Conservation (phyloP, 2,329 filamentous ascomycete species). For the Penicillium janthinellum region DNA sequence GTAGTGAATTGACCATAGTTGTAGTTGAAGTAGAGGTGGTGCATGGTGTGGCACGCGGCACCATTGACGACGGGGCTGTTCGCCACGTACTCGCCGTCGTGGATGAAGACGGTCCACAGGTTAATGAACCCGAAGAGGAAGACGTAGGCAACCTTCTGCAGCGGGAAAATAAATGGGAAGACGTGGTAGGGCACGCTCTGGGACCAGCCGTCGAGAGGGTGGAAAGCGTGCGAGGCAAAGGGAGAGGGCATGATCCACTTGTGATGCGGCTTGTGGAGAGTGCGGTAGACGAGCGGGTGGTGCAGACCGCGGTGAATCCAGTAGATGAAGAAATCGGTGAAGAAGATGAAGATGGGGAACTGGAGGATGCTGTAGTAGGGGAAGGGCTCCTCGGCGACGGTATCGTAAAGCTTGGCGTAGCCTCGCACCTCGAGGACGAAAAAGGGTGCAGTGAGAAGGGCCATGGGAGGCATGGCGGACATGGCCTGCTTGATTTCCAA, state of each 20-base stretch:
- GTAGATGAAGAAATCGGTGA: conserved; percentile 90
- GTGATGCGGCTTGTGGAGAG: conserved; percentile 94
- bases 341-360: conserved; percentile 83
- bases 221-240: conserved; percentile 90
- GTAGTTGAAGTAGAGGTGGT: conserved; percentile 85
- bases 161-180: conserved; percentile 88
- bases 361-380: conserved; percentile 77
- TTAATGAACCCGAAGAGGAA: conserved; percentile 89
- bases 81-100: conserved; percentile 92
- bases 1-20: conserved; percentile 97
- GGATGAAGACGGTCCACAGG: conserved; percentile 94
- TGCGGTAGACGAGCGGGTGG: conserved; percentile 79
- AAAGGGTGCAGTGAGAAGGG: conserved; percentile 75
- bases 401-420: conserved; percentile 84
- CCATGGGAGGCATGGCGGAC: conserved; percentile 77
- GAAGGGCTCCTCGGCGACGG: conserved; percentile 72
- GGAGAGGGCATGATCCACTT: conserved; percentile 99
- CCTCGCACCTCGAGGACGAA: conserved; percentile 84
- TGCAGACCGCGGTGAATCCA: conserved; percentile 87
- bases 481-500: conserved; percentile 83
- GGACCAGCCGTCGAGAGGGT: conserved; percentile 86
- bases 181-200: conserved; percentile 91
- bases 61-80: conserved; percentile 92
- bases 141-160: conserved; percentile 88
- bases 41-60: conserved; percentile 92